Evolutionary conservation across 2,329 filamentous ascomycete species (phyloP).

Genomic region (Cytospora piceicola): DNA sequence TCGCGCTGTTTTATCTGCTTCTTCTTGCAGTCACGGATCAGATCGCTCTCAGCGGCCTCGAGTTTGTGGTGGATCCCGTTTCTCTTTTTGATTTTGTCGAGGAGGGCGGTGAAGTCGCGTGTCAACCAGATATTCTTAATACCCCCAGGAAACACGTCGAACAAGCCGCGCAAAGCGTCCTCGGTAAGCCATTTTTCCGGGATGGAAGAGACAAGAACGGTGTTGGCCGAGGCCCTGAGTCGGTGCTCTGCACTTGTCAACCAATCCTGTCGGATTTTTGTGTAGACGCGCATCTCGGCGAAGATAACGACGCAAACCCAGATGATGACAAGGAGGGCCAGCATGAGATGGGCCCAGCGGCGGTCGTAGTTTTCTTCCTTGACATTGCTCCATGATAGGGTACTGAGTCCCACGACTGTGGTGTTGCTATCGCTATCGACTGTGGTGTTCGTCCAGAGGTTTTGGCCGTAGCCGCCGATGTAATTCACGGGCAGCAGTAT

Average conservation of each 20-base stretch:
- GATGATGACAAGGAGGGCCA: constrained; percentile 76
- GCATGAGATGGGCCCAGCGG: constrained; percentile 82
- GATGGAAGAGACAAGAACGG: constrained; percentile 89
- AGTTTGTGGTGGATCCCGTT: constrained; percentile 72
- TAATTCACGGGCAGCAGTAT: constrained; percentile 86
- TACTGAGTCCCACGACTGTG: constrained; percentile 68
- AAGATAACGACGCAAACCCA: constrained; percentile 91
- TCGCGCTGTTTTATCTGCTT: constrained; percentile 71
- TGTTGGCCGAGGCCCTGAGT: constrained; percentile 90
- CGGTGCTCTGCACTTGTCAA: constrained; percentile 94
- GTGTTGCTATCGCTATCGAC: constrained; percentile 43
- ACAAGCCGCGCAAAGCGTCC: constrained; percentile 79
- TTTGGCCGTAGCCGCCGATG: constrained; percentile 65
- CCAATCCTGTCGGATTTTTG: constrained; percentile 92
- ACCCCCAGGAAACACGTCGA: constrained; percentile 94
- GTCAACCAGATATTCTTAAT: constrained; percentile 98
- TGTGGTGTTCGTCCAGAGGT: constrained; percentile 43
- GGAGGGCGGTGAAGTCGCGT: constrained; percentile 79
- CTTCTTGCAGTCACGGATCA: constrained; percentile 80
- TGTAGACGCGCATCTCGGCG: constrained; percentile 81
- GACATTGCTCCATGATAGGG: constrained; percentile 88
- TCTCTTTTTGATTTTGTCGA: constrained; percentile 80
- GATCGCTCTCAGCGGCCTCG: constrained; percentile 80
- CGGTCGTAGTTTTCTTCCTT: constrained; percentile 64
- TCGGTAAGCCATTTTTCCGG: constrained; percentile 88